Evolutionary conservation across 2,329 filamentous ascomycete genomes (phyloP).

Genomic region (Sclerotinia trifoliorum): DNA sequence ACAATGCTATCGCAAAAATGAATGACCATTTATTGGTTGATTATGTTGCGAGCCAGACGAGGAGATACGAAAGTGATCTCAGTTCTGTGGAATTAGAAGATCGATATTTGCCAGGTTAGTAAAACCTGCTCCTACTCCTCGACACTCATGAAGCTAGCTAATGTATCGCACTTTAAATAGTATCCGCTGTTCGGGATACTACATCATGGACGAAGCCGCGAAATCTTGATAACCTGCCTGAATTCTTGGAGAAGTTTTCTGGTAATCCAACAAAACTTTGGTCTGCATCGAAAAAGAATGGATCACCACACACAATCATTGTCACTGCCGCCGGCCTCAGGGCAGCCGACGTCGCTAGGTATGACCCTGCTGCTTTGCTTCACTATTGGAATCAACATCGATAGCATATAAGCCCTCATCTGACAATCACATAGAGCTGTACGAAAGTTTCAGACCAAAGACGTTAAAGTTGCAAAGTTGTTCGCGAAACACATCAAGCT

Average conservation of each 20-base stretch:
- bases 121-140: neutral
- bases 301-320: conserved; percentile 81
- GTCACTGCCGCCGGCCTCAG: conserved; percentile 82
- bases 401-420: conserved; percentile 2
- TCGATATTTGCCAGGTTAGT: conserved; percentile 71
- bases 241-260: conserved; percentile 70
- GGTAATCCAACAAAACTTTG: conserved; percentile 57
- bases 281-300: conserved; percentile 65
- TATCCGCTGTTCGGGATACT: conserved; percentile 74
- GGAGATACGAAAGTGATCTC: conserved; percentile 74
- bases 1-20: conserved; percentile 78
- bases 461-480: conserved; percentile 78
- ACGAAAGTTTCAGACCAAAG: conserved; percentile 76
- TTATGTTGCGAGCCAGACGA: conserved; percentile 76
- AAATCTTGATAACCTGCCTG: conserved; percentile 69
- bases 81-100: conserved; percentile 84
- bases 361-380: conserved; percentile 31
- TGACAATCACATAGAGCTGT: conserved; percentile 54
- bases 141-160: neutral
- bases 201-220: conserved; percentile 68
- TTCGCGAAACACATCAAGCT: conserved; percentile 99
- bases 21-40: conserved; percentile 81
- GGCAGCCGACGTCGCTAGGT: conserved; percentile 81
- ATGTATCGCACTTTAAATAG: conserved; percentile 45
- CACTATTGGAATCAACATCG: neutral